These are phyloP conservation scores for Athelia sp. DNA, from an alignment of 1,284 basidiomycete species.

Conservation along the genomic window DNA sequence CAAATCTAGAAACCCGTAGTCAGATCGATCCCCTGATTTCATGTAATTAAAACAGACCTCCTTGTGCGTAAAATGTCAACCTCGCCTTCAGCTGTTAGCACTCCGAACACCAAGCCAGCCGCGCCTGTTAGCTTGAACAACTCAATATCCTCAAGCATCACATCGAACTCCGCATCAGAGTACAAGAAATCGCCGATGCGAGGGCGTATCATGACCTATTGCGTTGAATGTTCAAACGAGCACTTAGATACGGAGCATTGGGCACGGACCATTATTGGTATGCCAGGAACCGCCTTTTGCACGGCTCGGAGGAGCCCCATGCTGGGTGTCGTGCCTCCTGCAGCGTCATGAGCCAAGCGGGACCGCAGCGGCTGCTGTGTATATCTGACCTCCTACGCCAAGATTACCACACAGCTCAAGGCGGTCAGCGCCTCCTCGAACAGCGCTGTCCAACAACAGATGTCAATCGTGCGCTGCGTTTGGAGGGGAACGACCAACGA, in stretches of 20 bases:
- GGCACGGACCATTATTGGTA: conserved; percentile 61
- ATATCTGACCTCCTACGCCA: conserved; percentile 50
- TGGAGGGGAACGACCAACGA: conserved; percentile 39
- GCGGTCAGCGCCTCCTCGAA: conserved; percentile 63
- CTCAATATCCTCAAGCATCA: conserved; percentile 71
- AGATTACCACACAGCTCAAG: conserved; percentile 78
- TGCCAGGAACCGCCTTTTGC: conserved; percentile 36
- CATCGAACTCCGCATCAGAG: conserved; percentile 52
- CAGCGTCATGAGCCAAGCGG: not conserved
- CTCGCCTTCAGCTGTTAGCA: conserved; percentile 51
- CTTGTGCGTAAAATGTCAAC: conserved; percentile 54
- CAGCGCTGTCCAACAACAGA: conserved; percentile 42
- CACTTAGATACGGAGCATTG: not conserved
- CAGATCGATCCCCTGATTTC: conserved; percentile 1
- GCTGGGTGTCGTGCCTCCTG: conserved; percentile 70
- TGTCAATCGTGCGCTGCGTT: not conserved
- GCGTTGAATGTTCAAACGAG: not conserved
- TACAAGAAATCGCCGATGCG: conserved; percentile 76
- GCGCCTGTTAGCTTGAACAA: conserved; percentile 53
- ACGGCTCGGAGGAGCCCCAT: conserved; percentile 62
- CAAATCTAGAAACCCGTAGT: conserved; percentile 38
- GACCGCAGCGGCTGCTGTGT: not conserved
- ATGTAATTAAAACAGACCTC: conserved; percentile 31
- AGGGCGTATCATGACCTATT: conserved; percentile 74
- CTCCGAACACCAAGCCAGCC: conserved; percentile 68